Evolutionary conservation across 1,284 basidiomycete species (phyloP), one percentile per base, ranked within the genome.

Genomic region (Macrocystidia cucumis): DNA sequence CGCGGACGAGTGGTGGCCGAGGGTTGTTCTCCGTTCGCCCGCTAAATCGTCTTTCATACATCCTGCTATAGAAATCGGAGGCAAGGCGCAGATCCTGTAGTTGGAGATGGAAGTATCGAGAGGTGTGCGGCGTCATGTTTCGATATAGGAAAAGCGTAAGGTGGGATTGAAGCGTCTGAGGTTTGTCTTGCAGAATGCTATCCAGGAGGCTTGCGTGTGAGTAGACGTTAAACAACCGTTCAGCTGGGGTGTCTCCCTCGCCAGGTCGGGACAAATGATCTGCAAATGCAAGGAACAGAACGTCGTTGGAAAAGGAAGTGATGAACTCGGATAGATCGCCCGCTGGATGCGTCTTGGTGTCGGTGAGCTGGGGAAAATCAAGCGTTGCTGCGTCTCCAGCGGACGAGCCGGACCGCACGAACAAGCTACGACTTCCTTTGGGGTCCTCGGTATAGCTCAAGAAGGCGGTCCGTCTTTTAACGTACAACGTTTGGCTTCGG

Each of bases 401-500:
- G 33, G 76, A 85, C 35, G 76, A 81, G 11, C 88, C 72, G 34
- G 87, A 76, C 32, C 84, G 74, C 32, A 90, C 78, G 54, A 91
- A 89, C 8, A 97, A 70, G 55, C 89, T 91, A 31, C 91, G 74
- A 47, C 89, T 91, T 5, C 93, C 93, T 44, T 87, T 78, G 0
- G 93, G 90, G 59, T 98, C 95, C 46, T 91, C 86, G 8, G 81
- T 79, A 50, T 98, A 98, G 54, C 88, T 89, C 29, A 97, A 66
- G 57, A 92, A 93, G 1, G 91, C 92, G 0, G 90, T 85, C 29
- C 90, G 77, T 13, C 93, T 81, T 59, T 98, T 95, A 39, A 98
- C 93, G 46, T 78, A 91, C 13, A 97, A 65, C 0, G 87, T 93
- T 45, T 90, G 84, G 38, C 73, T 84, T 27, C 67, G 70, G 21